Evolutionary conservation across 176 grass and related monocot species (phyloP).

Genomic region (Bolboschoenus planiculmis): DNA sequence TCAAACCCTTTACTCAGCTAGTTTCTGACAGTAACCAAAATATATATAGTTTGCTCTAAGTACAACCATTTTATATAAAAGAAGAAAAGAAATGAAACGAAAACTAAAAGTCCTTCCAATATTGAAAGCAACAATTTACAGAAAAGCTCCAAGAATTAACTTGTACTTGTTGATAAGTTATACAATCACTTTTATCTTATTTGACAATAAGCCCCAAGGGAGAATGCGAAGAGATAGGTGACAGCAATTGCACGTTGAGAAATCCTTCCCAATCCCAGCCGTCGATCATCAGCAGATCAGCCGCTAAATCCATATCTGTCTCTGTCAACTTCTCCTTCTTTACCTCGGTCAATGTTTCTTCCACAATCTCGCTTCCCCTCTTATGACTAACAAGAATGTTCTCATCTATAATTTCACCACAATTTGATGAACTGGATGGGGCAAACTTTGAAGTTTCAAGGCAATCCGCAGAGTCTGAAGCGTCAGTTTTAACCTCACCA

Average conservation of each 20-base stretch:
- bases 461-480: neutral
- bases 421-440: neutral
- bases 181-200: neutral
- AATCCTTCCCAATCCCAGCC: conserved; percentile 15
- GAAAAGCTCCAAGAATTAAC: neutral
- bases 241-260: neutral
- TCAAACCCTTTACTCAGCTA: neutral
- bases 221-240: neutral
- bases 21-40: neutral
- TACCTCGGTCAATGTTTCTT: neutral
- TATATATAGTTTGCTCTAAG: neutral
- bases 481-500: neutral
- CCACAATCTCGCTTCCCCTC: neutral
- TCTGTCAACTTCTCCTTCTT: conserved; percentile 12
- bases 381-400: neutral
- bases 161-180: neutral
- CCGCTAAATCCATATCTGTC: neutral
- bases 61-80: neutral
- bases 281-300: neutral
- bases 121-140: conserved; percentile 7
- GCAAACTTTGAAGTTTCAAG: neutral
- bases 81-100: neutral
- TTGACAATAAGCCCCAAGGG: neutral
- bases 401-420: neutral
- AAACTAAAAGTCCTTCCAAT: neutral